Percentiles rank a stretch among this genome's conserved stretches.
Evolutionary conservation across 2,329 filamentous ascomycete genomes (phyloP).

Genomic region (Endocalyx cinctus): DNA sequence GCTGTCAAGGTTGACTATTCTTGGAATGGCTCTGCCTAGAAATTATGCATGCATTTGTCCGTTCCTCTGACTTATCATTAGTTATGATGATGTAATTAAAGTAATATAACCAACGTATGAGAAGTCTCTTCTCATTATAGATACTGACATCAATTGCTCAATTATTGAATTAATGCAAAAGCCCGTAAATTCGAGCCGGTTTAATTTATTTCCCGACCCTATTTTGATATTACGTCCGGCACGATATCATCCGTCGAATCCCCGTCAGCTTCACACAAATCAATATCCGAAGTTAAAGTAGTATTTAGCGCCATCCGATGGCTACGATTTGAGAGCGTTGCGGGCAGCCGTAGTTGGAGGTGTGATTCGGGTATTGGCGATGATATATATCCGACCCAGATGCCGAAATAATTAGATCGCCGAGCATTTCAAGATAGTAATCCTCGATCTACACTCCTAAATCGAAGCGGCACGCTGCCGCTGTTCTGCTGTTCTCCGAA

Average conservation of each 20-base stretch:
- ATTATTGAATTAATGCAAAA: too few species aligned
- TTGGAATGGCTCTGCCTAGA: too few species aligned
- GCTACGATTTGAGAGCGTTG: constrained; percentile 1
- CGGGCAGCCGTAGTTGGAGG: constrained; percentile 4
- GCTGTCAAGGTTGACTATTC: too few species aligned
- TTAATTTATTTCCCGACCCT: constrained; percentile 2
- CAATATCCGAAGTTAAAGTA: constrained; percentile 4
- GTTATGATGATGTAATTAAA: too few species aligned
- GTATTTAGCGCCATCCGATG: constrained; percentile 6
- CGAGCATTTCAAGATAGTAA: constrained; percentile 7
- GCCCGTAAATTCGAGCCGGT: too few species aligned
- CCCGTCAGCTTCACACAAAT: neutral
- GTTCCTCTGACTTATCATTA: too few species aligned
- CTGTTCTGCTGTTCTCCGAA: constrained; percentile 1
- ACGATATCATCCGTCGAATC: constrained; percentile 3
- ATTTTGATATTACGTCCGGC: neutral
- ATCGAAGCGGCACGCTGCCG: neutral
- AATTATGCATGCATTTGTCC: too few species aligned
- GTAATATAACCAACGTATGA: too few species aligned
- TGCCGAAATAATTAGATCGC: constrained; percentile 5
- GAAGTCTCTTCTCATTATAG: too few species aligned
- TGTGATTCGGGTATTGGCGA: constrained; percentile 6
- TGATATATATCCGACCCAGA: constrained; percentile 5
- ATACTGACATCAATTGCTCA: too few species aligned
- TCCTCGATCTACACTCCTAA: constrained; percentile 3